A percentile compares a stretch with the other conserved stretches of the same genome.
phyloP scores from a whole-genome alignment of 805 yeast genomes.

The Spathaspora gorwiae region DNA sequence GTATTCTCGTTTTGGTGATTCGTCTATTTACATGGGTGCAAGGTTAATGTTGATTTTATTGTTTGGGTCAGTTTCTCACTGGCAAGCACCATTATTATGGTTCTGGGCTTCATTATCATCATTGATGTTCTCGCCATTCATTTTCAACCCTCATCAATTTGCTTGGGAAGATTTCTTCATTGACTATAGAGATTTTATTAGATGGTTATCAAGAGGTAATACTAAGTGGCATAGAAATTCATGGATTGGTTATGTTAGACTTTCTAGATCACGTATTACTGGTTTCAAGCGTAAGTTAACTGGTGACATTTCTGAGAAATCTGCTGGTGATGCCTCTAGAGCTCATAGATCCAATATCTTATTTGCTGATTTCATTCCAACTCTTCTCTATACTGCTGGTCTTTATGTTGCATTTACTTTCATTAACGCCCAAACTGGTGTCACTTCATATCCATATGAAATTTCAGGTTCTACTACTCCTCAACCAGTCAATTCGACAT shows the following conservation, averaged over 20 bases:
- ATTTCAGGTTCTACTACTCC: slow-evolving; percentile 27
- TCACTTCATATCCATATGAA: slow-evolving; percentile 37
- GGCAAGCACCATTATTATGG: slow-evolving; percentile 95
- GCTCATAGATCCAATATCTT: slow-evolving; percentile 75
- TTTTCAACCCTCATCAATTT: slow-evolving; percentile 97
- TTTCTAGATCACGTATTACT: slow-evolving; percentile 81
- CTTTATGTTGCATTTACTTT: slow-evolving; percentile 75
- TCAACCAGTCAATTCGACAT: slow-evolving; percentile 58
- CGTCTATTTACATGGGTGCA: slow-evolving; percentile 81
- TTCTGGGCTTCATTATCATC: slow-evolving; percentile 94
- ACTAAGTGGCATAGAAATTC: slow-evolving; percentile 85
- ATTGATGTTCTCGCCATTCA: slow-evolving; percentile 84
- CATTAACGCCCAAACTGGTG: slow-evolving; percentile 86
- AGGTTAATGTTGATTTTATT: slow-evolving; percentile 68
- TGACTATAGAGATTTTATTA: slow-evolving; percentile 90
- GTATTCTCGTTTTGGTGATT: slow-evolving; percentile 68
- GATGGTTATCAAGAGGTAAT: slow-evolving; percentile 90
- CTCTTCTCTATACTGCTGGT: slow-evolving; percentile 63
- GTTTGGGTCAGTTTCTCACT: slow-evolving; percentile 69
- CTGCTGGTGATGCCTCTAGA: slow-evolving; percentile 65
- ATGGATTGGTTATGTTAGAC: slow-evolving; percentile 80
- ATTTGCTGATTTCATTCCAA: slow-evolving; percentile 75
- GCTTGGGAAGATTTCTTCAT: slow-evolving; percentile 93
- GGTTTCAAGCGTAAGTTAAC: slow-evolving; percentile 79
- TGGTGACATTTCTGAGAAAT: slow-evolving; percentile 64